Evolutionary conservation across 1,284 basidiomycete species (phyloP), one percentile per base, ranked within the genome.

Genomic region (Heterobasidion parviporum): DNA sequence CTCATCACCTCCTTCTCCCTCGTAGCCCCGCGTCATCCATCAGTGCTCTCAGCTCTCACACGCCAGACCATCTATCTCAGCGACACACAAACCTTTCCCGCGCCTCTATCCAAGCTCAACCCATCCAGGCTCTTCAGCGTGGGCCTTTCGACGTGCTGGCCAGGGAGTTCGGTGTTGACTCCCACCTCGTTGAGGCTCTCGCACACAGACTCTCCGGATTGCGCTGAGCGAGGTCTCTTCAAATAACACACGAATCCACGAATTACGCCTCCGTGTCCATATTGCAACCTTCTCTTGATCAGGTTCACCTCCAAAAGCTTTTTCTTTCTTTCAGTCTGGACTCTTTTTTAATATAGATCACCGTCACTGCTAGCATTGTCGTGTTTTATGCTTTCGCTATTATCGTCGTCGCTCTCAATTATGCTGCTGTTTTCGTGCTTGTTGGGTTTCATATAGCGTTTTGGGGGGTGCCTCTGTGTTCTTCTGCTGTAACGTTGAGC

Each of bases 81-180:
- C 49, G 34, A 38, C 18, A 16, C 43, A 43, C 32, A 47, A 53
- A 45, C 53, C 43, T 18, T 35, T 48, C 56, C 50, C 56, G 18
- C 50, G 49, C 32, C 34, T 33, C 49, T n/a, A 47, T 55, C 50
- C 54, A 56, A 51, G 48, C 50, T 12, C 35, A 46, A 16, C 38
- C 32, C 16, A 26, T 45, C 41, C 52, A 54, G 8, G 45, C 6
- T 50, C 49, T 48, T 54, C 10, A 18, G 56, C 53, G 44, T 35
- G 56, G 61, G 63, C 52, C 72, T 65, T 41, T 79, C 53, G 73
- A 72, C 47, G 75, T 78, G 35, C 74, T 89, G 18, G 87, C 87
- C 26, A 76, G 76, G 61, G 87, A 89, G 66, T 89, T 89, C 59
- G 85, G 85, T 26, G 75, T 89, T 20, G 81, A 87, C 56, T 74